Percentiles rank a stretch among this genome's conserved stretches.
Conservation (phyloP, 2,329 filamentous ascomycete genomes). For the Ophiostoma sp. region DNA sequence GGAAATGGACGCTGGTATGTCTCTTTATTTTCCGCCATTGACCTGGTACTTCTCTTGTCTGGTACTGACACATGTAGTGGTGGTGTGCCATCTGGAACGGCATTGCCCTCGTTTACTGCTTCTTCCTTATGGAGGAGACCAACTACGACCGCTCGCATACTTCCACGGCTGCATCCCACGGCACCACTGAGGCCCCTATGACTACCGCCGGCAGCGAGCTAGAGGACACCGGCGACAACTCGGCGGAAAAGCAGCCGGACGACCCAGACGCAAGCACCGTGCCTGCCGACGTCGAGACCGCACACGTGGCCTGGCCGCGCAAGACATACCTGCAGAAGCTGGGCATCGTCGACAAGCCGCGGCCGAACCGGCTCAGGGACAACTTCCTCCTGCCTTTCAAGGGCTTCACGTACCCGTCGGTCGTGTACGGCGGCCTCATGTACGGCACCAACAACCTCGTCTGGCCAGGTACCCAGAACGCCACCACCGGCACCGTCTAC, state of each 20-base stretch:
- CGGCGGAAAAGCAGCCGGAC: not conserved
- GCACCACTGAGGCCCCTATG: constrained; percentile 2
- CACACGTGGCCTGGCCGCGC: constrained; percentile 10
- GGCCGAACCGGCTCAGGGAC: constrained; percentile 26
- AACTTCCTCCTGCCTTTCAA: constrained; percentile 27
- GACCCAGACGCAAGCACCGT: not conserved
- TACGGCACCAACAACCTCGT: constrained; percentile 28
- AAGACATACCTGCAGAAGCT: constrained; percentile 18
- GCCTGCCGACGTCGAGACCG: not conserved
- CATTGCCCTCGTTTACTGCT: constrained; percentile 46
- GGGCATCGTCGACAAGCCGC: constrained; percentile 11
- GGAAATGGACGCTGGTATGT: constrained; percentile 41
- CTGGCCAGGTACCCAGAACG: constrained; percentile 20
- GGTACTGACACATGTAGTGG: constrained; percentile 29
- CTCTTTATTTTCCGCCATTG: no score
- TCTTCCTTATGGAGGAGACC: constrained; percentile 57
- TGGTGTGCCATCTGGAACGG: constrained; percentile 51
- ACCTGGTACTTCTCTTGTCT: no score
- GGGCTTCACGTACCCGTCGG: constrained; percentile 27
- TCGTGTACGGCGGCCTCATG: constrained; percentile 29
- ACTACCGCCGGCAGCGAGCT: constrained; percentile 30
- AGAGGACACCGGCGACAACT: not conserved
- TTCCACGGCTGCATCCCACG: not conserved
- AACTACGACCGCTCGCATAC: constrained; percentile 42
- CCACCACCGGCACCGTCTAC: constrained; percentile 13